phyloP scores from a whole-genome alignment of 495 filamentous ascomycete genomes.

The Hypoxylon rickii region DNA sequence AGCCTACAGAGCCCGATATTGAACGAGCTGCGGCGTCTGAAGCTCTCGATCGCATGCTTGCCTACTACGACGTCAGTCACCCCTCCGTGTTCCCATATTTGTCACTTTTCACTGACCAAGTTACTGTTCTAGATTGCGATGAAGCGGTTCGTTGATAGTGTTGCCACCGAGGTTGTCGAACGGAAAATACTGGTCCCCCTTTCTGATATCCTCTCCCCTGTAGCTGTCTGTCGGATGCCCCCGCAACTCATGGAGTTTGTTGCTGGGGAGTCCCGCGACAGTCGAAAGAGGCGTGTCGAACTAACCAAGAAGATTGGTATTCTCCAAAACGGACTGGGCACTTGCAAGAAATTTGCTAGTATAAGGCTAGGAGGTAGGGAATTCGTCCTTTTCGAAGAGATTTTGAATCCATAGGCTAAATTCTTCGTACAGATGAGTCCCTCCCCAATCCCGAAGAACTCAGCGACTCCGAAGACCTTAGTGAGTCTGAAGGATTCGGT shows the following conservation, averaged over 20 bases:
- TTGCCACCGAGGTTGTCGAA: constrained; percentile 63
- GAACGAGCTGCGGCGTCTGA: constrained; percentile 50
- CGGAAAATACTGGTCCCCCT: constrained; percentile 57
- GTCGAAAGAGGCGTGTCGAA: constrained; percentile 50
- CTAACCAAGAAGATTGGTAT: constrained; percentile 56
- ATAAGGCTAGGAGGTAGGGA: constrained; percentile 20
- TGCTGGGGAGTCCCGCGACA: constrained; percentile 61
- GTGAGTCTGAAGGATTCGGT: background rate
- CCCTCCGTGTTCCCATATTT: constrained; percentile 2
- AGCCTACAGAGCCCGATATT: constrained; percentile 41
- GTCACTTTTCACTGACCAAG: constrained; percentile 16
- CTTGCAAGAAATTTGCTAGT: constrained; percentile 50
- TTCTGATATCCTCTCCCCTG: constrained; percentile 43
- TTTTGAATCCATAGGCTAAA: background rate
- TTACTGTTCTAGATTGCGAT: constrained; percentile 57
- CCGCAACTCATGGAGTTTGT: constrained; percentile 53
- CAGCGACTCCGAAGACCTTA: no score
- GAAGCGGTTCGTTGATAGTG: constrained; percentile 65
- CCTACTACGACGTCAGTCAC: constrained; percentile 55
- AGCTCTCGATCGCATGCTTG: constrained; percentile 53
- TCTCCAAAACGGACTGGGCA: constrained; percentile 54
- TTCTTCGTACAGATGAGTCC: background rate
- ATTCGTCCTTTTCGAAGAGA: background rate
- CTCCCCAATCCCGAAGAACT: background rate
- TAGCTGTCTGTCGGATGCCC: constrained; percentile 29